Evolutionary conservation across 495 filamentous ascomycete species (phyloP), one percentile per base, ranked within the genome.

Genomic region (Xylaria scruposa): DNA sequence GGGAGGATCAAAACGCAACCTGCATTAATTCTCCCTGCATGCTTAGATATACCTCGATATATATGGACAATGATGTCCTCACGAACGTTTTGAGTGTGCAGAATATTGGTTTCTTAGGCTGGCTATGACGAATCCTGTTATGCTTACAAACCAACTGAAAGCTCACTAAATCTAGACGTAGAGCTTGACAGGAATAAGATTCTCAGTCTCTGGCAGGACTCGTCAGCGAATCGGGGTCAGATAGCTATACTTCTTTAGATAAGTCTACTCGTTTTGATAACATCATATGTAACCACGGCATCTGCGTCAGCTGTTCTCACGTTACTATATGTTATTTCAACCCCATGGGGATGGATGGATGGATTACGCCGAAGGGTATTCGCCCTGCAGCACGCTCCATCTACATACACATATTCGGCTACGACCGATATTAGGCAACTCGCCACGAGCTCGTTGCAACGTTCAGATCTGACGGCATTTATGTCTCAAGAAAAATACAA

Each of bases 341-440:
- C 59, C 59, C 68, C 59, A 70, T 56, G 68, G 65, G 67, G 59
- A 63, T 63, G 60, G 60, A 64, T 62, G n/a, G 38, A 49, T 42
- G n/a, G 24, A 61, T 61, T 33, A 70, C n/a, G 68, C 44, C 31
- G 53, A 46, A 59, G 19, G 38, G 19, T 21, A 40, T 24, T 36
- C 42, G n/a, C 42, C 24, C 61, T 64, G 38, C 58, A 38, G 56
- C 19, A 49, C 38, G 19, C 17, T 53, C 42, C 58, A 53, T 46
- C 31, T 40, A 62, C 26, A n/a, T 38, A 61, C 40, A 42, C 7
- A 33, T 17, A 51, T 44, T 33, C 21, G 44, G 68, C 40, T 49
- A 51, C 31, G 58, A 53, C 58, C 31, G 29, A 67, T 56, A 40
- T 51, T 33, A 40, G 49, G 65, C 65, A 54, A 53, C 33, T 64